phyloP scores from a whole-genome alignment of 2,329 filamentous ascomycete genomes.

The Colletotrichum plurivorum region DNA sequence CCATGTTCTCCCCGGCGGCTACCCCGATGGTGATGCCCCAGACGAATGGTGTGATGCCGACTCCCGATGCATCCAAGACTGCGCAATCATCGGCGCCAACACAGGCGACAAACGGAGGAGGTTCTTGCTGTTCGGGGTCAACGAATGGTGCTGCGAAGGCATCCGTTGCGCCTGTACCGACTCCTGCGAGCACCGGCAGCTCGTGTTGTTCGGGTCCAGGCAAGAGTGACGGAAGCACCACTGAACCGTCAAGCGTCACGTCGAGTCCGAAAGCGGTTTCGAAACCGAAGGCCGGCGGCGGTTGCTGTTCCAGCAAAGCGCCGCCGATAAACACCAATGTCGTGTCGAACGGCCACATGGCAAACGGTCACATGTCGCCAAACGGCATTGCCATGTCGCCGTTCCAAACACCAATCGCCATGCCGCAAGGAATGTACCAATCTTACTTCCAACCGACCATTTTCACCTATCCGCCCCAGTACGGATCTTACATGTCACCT shows the following conservation, averaged over 20 bases:
- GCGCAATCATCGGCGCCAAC: constrained; percentile 6
- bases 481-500: constrained; percentile 69
- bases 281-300: constrained; percentile 42
- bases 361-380: constrained; percentile 44
- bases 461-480: constrained; percentile 68
- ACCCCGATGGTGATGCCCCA: constrained; percentile 19
- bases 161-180: not conserved
- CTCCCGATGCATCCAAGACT: not conserved
- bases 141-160: constrained; percentile 19
- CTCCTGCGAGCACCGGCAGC: constrained; percentile 22
- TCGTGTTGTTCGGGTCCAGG: constrained; percentile 44
- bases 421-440: constrained; percentile 56
- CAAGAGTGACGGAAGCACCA: constrained; percentile 31
- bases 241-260: constrained; percentile 32
- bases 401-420: constrained; percentile 52
- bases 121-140: constrained; percentile 30
- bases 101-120: constrained; percentile 18
- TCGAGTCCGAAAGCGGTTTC: constrained; percentile 40
- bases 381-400: constrained; percentile 49
- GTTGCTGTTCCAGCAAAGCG: constrained; percentile 55
- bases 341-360: constrained; percentile 23
- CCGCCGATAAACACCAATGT: constrained; percentile 35
- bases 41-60: constrained; percentile 5
- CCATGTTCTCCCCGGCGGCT: constrained; percentile 21
- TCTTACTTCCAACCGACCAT: constrained; percentile 60